Evolutionary conservation across 371 early-diverging fungal species (phyloP), one percentile per base, ranked within the genome.

Genomic region (Massospora cicadina): DNA sequence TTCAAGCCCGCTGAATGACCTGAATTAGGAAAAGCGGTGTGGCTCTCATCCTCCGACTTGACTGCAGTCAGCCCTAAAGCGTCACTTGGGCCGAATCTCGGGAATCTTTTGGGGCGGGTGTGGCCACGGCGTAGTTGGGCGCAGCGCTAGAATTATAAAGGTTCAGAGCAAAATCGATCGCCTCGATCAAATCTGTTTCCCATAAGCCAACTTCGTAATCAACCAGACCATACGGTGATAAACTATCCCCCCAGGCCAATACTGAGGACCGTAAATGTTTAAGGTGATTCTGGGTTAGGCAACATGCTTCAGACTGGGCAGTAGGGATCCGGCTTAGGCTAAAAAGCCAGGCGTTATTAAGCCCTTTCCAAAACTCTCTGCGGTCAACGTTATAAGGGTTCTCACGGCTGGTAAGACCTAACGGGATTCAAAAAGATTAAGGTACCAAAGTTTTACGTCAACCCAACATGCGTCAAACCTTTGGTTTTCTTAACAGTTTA

Each of bases 171-270:
- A 57, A 33, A 54, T 84, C 82, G 29, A 90, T 78, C 7, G 86
- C 72, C 31, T 86, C 83, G 33, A 88, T 69, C 56, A 90, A 85
- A 58, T 88, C 88, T 21, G 80, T 76, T 68, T 88, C 89, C 86
- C 87, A 89, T 68, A 87, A 84, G 2, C 91, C 91, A 77, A 88
- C 81, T 67, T 89, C 87, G 72, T 89, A 90, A 70, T 90, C 88
- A 27, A 90, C 88, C 26, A 90, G 69, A 0, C 91, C 89, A 74
- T 77, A 88, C 53, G 78, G 74, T 63, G 84, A 85, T 62, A 90
- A 69, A n/a, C 77, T 74, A 68, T 89, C 85, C 24, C 81, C 83
- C 88, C 91, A 90, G 2, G 74, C 69, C 30, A 83, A 77, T 1
- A 88, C 81, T 60, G 74, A 77, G 33, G 79, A 75, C 28, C 83